These are phyloP conservation scores for Chrysoporthe puriensis DNA, from an alignment of 2,329 filamentous ascomycete species.

Conservation along the genomic window DNA sequence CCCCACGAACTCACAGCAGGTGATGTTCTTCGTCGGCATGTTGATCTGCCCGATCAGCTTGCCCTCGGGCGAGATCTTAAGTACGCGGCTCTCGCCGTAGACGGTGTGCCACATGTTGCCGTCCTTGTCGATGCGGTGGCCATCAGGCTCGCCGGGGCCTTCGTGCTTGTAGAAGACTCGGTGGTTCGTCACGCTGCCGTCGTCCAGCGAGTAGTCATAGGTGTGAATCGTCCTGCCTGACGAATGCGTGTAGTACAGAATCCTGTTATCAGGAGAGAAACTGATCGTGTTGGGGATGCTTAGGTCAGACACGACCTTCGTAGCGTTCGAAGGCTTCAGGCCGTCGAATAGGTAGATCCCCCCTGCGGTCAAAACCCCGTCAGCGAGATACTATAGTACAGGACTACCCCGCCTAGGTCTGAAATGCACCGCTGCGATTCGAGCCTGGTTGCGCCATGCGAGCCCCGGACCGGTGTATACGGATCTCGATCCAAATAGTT, in stretches of 20 bases:
- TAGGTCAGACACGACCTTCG: constrained; percentile 57
- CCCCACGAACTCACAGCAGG: constrained; percentile 80
- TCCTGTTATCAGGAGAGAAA: constrained; percentile 74
- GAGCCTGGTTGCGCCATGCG: neutral
- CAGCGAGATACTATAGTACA: neutral
- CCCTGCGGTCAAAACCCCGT: constrained; percentile 50
- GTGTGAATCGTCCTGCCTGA: constrained; percentile 70
- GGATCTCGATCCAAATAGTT: neutral
- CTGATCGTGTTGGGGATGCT: constrained; percentile 85
- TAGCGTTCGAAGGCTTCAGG: constrained; percentile 60
- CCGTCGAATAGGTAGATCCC: constrained; percentile 73
- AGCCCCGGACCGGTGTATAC: constrained; percentile 4
- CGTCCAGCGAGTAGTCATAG: constrained; percentile 71
- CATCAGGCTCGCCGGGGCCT: constrained; percentile 73
- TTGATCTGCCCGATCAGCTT: constrained; percentile 73
- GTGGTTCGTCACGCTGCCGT: constrained; percentile 68
- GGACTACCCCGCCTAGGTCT: neutral
- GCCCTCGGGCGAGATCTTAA: constrained; percentile 73
- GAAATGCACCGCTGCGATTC: neutral
- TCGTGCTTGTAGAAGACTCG: constrained; percentile 74
- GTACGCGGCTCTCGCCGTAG: constrained; percentile 76
- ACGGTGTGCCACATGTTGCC: constrained; percentile 89
- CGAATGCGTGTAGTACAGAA: constrained; percentile 84
- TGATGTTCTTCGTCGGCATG: constrained; percentile 78
- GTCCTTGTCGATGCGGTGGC: constrained; percentile 80